Evolutionary conservation across 495 filamentous ascomycete genomes (phyloP).

Genomic region (Aspergillus funiculosus): DNA sequence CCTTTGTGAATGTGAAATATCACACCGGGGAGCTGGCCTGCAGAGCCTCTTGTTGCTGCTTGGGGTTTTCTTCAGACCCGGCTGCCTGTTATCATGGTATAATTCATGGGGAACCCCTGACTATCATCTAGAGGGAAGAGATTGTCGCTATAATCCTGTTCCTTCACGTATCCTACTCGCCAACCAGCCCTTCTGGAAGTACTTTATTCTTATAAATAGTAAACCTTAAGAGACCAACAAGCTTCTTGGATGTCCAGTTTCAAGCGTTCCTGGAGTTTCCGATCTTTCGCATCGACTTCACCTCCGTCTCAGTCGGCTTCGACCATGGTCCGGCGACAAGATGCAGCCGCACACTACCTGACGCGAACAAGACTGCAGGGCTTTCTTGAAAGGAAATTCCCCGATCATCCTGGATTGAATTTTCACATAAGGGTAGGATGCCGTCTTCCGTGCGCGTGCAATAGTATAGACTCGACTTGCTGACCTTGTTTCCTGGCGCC

Average conservation of each 20-base stretch:
- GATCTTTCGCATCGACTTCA: conserved; percentile 4
- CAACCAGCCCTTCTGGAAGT: background rate
- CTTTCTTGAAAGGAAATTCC: conserved; percentile 31
- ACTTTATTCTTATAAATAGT: conserved; percentile 6
- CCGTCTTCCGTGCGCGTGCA: background rate
- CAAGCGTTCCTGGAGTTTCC: conserved; percentile 1
- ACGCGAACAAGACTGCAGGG: conserved; percentile 25
- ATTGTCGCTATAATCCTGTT: background rate
- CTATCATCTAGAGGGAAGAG: conserved; percentile 1
- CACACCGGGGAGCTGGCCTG: background rate
- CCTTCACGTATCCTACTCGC: background rate
- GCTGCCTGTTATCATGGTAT: background rate
- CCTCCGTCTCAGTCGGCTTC: background rate
- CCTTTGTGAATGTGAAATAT: background rate
- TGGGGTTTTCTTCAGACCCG: background rate
- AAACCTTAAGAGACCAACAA: background rate
- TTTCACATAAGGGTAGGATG: conserved; percentile 27
- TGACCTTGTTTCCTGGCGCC: conserved; percentile 1
- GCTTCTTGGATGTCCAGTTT: conserved; percentile 5
- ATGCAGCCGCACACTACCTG: conserved; percentile 24
- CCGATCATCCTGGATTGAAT: conserved; percentile 24
- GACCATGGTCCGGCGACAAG: conserved; percentile 9
- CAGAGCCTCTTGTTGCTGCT: conserved; percentile 10
- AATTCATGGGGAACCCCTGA: background rate
- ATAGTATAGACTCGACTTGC: background rate